Evolutionary conservation across 2,329 filamentous ascomycete genomes (phyloP), one percentile per base, ranked within the genome.

Genomic region (Colletotrichum sp.): DNA sequence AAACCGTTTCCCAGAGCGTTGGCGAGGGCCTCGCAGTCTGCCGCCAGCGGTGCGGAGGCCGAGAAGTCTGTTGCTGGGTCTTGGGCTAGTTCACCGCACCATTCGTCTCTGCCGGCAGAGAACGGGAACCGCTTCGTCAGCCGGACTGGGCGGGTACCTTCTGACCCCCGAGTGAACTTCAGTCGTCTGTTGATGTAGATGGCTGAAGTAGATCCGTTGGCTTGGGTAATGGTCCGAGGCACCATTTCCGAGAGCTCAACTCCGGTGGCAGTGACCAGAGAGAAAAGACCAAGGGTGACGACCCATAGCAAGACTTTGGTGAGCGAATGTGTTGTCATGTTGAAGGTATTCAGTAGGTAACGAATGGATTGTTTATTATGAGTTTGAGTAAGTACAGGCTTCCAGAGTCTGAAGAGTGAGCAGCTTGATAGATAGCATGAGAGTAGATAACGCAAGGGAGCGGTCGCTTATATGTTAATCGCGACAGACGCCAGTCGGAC

Each of bases 1-100:
- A 71, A 76, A 6, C 77, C 76, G 9, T 71, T 61, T 22, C 48
- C 39, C 39, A 77, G 34, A 3, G 71, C 57, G 22, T 27, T 32
- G 48, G 30, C 70, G 13, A 78, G 52, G 3, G 59, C 39, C 28
- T 28, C 52, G 27, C 77, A 77, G 64, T 78, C 76, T 27, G 68
- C 65, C 16, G 70, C 73, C 61, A 60, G 57, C 5, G 77, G 77
- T 12, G 76, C 72, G 5, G 71, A 57, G 8, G 71, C 19, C 12
- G 75, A 75, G 25, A 63, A 75, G 55, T 76, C 68, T 11, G 76
- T 65, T 34, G 48, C 59, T 2, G 69, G 70, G 39, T 69, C 57
- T 39, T 74, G 61, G 22, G 71, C 71, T 11, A 64, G 28, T 34
- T 77, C 77, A 30, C 76, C 72, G 71, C 77, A 78, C 70, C 65